Base-by-base conservation (phyloP, 2,329 filamentous ascomycete species). In the Magnaporthiopsis incrustans region DNA sequence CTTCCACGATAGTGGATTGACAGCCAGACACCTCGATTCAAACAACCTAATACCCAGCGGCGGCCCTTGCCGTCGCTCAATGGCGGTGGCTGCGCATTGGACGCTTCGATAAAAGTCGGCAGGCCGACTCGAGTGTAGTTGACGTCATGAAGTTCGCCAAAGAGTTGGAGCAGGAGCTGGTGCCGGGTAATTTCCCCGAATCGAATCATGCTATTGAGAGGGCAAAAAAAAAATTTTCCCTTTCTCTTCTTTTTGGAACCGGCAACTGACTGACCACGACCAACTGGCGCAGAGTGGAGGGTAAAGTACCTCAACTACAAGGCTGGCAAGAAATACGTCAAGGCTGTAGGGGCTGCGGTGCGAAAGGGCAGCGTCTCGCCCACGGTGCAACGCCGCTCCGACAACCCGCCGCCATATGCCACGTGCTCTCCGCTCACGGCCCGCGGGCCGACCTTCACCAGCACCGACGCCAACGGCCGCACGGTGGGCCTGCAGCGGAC, bases 231-330 rank as follows among this genome's bases (percentile, higher is more conserved):
- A n/a, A n/a, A n/a, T n/a, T n/a, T n/a, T n/a, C n/a, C n/a, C n/a
- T n/a, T n/a, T n/a, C n/a, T n/a, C n/a, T n/a, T n/a, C n/a, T n/a
- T n/a, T n/a, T n/a, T n/a, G n/a, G n/a, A n/a, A n/a, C n/a, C n/a
- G n/a, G n/a, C n/a, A n/a, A n/a, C n/a, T n/a, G n/a, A 25, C 62
- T 26, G 11, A 53, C n/a, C 27, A 32, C 22, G 18, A 53, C 6
- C 6, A 11, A 53, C 44, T 3, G 18, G 18, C 44, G 3, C 69
- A 88, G 86, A 98, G 85, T 98, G 94, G 94, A 87, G 90, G 71
- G 85, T 88, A 75, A 96, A 97, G 76, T 98, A 97, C 76, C 84
- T 98, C 70, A 87, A 97, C 77, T 98, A 98, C 82, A 97, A 96
- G 82, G 87, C 87, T 64, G 94, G 92, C 66, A 98, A 98, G 79